Conservation (phyloP, 2,329 filamentous ascomycete species). For the Tolypocladium amazonense region DNA sequence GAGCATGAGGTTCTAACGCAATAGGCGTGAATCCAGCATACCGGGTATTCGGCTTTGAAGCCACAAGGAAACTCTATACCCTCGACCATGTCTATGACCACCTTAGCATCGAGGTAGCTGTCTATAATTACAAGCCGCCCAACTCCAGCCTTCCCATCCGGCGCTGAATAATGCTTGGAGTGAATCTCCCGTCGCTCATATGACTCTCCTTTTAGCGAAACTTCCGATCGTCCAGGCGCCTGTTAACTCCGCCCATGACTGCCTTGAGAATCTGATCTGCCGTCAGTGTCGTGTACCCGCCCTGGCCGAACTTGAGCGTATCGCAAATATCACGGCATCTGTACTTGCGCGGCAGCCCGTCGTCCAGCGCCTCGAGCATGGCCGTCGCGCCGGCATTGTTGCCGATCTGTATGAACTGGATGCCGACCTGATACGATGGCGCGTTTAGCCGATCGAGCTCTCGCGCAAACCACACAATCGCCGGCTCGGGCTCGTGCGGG, state of each 20-base stretch:
- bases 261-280: conserved; percentile 69
- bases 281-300: conserved; percentile 35
- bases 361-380: conserved; percentile 64
- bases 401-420: conserved; percentile 96
- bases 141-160: background rate
- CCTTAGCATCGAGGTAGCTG: background rate
- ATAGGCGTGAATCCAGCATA: background rate
- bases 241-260: conserved; percentile 67
- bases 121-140: background rate
- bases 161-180: too few relatives aligned
- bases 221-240: conserved; percentile 19
- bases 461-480: conserved; percentile 56
- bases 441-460: conserved; percentile 61
- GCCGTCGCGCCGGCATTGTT: conserved; percentile 53
- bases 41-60: background rate
- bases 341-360: conserved; percentile 42
- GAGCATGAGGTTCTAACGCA: background rate
- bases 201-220: background rate
- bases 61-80: background rate
- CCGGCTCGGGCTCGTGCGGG: conserved; percentile 42
- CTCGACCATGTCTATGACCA: background rate
- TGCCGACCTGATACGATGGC: conserved; percentile 71
- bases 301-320: conserved; percentile 62
- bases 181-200: background rate
- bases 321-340: conserved; percentile 81